These are phyloP conservation scores for Mycena venus DNA, from an alignment of 768 basidiomycete species.

Conservation along the genomic window DNA sequence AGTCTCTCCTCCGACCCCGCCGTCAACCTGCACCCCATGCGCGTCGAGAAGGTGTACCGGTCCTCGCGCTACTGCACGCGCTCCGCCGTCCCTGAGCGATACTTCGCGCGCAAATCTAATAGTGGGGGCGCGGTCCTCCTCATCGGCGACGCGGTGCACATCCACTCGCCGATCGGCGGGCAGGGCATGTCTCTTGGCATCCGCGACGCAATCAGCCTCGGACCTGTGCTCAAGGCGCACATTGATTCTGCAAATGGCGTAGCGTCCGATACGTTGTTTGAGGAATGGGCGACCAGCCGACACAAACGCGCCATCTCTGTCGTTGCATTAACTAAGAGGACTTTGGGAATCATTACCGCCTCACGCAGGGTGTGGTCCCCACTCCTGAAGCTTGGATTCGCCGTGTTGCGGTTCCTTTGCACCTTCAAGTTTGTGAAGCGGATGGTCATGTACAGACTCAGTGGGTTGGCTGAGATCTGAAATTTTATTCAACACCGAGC, in stretches of 20 bases:
- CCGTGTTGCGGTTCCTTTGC: too few relatives aligned
- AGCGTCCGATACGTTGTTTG: slow-evolving; percentile 47
- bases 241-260: slow-evolving; percentile 7
- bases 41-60: slow-evolving; percentile 56
- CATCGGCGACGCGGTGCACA: slow-evolving; percentile 63
- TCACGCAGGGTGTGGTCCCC: neutral
- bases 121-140: slow-evolving; percentile 29
- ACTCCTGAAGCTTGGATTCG: neutral
- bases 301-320: slow-evolving; percentile 55
- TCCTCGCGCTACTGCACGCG: slow-evolving; percentile 61
- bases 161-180: slow-evolving; percentile 68
- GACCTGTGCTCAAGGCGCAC: slow-evolving; percentile 47
- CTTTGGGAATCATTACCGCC: slow-evolving; percentile 39
- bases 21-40: slow-evolving; percentile 46
- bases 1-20: slow-evolving; percentile 49
- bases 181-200: slow-evolving; percentile 72
- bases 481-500: too few relatives aligned
- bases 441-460: too few relatives aligned
- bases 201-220: slow-evolving; percentile 63
- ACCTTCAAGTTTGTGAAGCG: too few relatives aligned
- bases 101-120: slow-evolving; percentile 45
- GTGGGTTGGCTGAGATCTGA: too few relatives aligned
- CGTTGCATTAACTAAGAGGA: slow-evolving; percentile 55
- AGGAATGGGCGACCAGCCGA: slow-evolving; percentile 51
- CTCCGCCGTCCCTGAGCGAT: slow-evolving; percentile 56